A percentile compares a stretch with the other conserved stretches of the same genome.
Conservation (phyloP, 345 rosid genomes). For the Ceriops tagal region DNA sequence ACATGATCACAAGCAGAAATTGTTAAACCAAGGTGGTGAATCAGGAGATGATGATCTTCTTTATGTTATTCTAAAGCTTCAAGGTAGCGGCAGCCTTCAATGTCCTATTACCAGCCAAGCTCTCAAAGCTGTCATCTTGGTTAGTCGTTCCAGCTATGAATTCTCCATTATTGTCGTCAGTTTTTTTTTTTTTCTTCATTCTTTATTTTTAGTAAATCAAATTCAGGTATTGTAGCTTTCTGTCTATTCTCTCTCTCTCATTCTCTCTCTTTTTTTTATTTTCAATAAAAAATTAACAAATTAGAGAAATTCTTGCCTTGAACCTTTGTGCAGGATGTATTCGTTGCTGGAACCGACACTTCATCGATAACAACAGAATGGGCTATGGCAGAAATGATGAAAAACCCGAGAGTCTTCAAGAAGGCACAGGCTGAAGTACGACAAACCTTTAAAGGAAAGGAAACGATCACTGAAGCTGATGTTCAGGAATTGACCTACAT, state of each 20-base stretch:
- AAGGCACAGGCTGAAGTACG: slow-evolving; percentile 19
- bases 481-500: slow-evolving; percentile 15
- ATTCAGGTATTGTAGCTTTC: too few relatives aligned
- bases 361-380: slow-evolving; percentile 18
- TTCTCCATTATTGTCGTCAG: too few relatives aligned
- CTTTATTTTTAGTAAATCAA: too few relatives aligned
- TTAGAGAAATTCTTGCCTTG: neutral
- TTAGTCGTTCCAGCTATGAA: neutral
- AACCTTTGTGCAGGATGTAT: slow-evolving; percentile 9
- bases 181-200: too few relatives aligned
- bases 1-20: slow-evolving; percentile 1
- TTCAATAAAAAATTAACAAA: neutral
- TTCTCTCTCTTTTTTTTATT: neutral
- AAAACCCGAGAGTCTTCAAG: slow-evolving; percentile 9
- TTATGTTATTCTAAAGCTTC: slow-evolving; percentile 12
- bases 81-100: slow-evolving; percentile 11
- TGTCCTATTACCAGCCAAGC: slow-evolving; percentile 7
- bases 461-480: slow-evolving; percentile 7
- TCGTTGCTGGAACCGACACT: slow-evolving; percentile 13
- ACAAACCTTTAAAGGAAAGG: slow-evolving; percentile 12
- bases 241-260: too few relatives aligned
- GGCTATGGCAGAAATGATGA: slow-evolving; percentile 22
- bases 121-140: slow-evolving; percentile 16
- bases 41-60: slow-evolving; percentile 10
- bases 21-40: slow-evolving; percentile 2